phyloP scores from a whole-genome alignment of 106 monocot genomes.

The Dendrobium nobile region DNA sequence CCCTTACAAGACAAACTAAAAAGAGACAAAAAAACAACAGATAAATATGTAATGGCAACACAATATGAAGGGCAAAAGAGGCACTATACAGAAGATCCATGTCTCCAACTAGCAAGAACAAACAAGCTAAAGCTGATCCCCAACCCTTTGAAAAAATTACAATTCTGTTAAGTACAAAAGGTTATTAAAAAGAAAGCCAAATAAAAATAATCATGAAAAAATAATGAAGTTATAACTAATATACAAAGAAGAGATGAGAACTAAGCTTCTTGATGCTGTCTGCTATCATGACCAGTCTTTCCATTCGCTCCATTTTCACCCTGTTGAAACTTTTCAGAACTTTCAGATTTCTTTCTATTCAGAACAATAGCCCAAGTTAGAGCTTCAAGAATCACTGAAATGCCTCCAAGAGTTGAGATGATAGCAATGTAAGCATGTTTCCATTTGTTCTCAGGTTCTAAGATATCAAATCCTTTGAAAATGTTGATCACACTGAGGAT shows the following conservation, averaged over 20 bases:
- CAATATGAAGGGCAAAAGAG: too few relatives aligned
- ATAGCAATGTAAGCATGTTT: slow-evolving; percentile 50
- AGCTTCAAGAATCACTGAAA: slow-evolving; percentile 49
- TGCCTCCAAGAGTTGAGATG: slow-evolving; percentile 33
- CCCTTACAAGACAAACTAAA: too few relatives aligned
- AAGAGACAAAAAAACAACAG: too few relatives aligned
- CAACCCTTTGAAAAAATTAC: too few relatives aligned
- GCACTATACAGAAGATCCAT: too few relatives aligned
- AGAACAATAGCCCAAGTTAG: slow-evolving; percentile 53
- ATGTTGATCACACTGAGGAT: slow-evolving; percentile 60
- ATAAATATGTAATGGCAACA: too few relatives aligned
- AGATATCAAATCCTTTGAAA: slow-evolving; percentile 72
- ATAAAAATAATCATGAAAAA: background rate
- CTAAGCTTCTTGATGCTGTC: slow-evolving; percentile 8
- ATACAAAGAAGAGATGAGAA: background rate
- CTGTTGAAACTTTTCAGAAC: slow-evolving; percentile 24
- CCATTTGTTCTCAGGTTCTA: slow-evolving; percentile 61
- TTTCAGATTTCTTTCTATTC: slow-evolving; percentile 18
- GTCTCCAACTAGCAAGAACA: too few relatives aligned
- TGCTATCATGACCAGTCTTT: background rate
- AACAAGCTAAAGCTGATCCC: too few relatives aligned
- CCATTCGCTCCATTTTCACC: slow-evolving; percentile 15
- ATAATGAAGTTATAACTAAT: background rate
- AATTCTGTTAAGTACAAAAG: too few relatives aligned
- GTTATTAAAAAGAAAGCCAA: too few relatives aligned